phyloP scores from a whole-genome alignment of 2,329 filamentous ascomycete species.

The Sphaerulina populicola region DNA sequence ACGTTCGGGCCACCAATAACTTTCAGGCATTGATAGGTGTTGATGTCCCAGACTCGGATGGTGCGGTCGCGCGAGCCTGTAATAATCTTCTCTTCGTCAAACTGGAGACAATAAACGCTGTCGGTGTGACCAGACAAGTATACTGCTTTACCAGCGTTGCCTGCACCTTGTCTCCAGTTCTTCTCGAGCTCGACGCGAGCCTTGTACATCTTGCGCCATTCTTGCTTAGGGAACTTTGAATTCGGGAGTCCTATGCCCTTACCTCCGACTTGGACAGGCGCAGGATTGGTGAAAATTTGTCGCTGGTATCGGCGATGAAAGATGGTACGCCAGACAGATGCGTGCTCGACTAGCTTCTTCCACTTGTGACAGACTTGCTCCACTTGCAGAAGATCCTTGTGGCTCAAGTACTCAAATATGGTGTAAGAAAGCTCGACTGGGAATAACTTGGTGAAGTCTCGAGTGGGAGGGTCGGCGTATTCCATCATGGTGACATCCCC shows the following conservation, averaged over 20 bases:
- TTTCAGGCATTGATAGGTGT: conserved; percentile 73
- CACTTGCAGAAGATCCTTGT: conserved; percentile 46
- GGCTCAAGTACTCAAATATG: conserved; percentile 54
- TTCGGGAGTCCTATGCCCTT: conserved; percentile 44
- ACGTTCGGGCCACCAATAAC: conserved; percentile 71
- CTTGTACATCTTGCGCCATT: conserved; percentile 81
- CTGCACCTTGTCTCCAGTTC: conserved; percentile 62
- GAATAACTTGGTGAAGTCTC: conserved; percentile 39
- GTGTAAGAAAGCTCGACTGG: conserved; percentile 53
- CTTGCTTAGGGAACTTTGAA: conserved; percentile 49
- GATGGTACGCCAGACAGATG: conserved; percentile 55
- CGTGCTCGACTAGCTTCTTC: conserved; percentile 48
- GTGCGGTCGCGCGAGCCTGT: conserved; percentile 93
- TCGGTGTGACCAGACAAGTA: conserved; percentile 91
- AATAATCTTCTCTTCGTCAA: conserved; percentile 96
- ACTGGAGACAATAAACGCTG: conserved; percentile 96
- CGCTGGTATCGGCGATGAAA: conserved; percentile 50
- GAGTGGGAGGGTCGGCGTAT: conserved; percentile 2
- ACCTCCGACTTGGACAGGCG: conserved; percentile 43
- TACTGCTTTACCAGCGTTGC: conserved; percentile 63
- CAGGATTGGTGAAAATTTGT: conserved; percentile 39
- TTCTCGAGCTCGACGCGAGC: conserved; percentile 66
- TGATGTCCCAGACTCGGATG: conserved; percentile 92
- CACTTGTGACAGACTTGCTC: conserved; percentile 52
- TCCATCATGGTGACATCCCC: conserved; percentile 28